Conservation (phyloP, 2,329 filamentous ascomycete genomes). For the Fusarium sarcochroum region DNA sequence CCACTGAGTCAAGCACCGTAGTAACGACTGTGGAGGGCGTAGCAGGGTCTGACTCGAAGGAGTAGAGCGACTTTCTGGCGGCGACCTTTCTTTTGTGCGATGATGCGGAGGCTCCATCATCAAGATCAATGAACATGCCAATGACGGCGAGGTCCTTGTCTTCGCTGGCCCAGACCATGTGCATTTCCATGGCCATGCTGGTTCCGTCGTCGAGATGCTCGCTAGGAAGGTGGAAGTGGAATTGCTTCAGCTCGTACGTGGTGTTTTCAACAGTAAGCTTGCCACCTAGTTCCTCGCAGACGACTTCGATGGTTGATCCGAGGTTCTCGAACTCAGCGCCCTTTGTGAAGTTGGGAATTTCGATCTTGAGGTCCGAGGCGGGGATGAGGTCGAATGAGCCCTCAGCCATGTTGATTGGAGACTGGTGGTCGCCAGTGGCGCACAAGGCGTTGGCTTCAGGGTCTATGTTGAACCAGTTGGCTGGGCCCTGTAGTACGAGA, state of each 20-base stretch:
- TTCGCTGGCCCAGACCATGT: constrained; percentile 48
- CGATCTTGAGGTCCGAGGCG: constrained; percentile 52
- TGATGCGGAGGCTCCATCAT: constrained; percentile 15
- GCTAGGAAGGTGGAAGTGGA: constrained; percentile 73
- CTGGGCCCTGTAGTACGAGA: constrained; percentile 57
- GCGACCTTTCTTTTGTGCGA: neutral
- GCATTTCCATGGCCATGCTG: constrained; percentile 50
- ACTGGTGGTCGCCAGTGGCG: constrained; percentile 64
- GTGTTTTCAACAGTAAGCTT: constrained; percentile 58
- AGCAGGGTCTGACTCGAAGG: neutral
- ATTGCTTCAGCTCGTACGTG: constrained; percentile 64
- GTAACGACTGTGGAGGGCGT: constrained; percentile 50
- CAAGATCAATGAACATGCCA: constrained; percentile 46
- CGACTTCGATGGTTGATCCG: constrained; percentile 65
- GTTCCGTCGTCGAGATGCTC: constrained; percentile 67
- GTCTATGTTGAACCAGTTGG: constrained; percentile 66
- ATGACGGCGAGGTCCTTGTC: constrained; percentile 49
- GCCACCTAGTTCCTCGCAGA: constrained; percentile 59
- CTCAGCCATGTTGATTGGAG: constrained; percentile 66
- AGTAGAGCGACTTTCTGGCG: neutral
- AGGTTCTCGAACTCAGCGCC: constrained; percentile 65
- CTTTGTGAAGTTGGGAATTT: constrained; percentile 54
- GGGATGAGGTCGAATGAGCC: constrained; percentile 47
- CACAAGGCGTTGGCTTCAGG: constrained; percentile 60
- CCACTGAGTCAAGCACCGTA: constrained; percentile 52